Evolutionary conservation across 169 alveolate species (phyloP), one percentile per base, ranked within the genome.

Genomic region (Amoebophrya sp.): DNA sequence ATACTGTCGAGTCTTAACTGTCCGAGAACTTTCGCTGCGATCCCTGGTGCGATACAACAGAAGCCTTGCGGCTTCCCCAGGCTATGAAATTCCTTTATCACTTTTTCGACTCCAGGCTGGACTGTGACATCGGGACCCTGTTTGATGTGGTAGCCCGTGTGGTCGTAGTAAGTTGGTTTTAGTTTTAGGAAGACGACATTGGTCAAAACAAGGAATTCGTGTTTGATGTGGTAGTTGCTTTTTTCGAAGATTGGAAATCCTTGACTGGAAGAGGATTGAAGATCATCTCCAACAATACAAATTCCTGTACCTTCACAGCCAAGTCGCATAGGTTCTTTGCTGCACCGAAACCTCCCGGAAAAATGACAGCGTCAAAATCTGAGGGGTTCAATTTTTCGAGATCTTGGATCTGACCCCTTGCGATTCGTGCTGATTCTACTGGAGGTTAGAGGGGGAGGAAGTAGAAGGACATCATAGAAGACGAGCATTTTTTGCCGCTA

Each of bases 321-420:
- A 93, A 94, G 40, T 90, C 89, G 78, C 95, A 94, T 26, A 94
- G 92, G 83, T 94, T 94, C 90, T 94, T 95, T 41, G 97, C 97
- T 38, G 94, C 95, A 41, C 97, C 97, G 90, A 95, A 95, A 18
- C 97, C 97, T 65, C 97, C 97, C 53, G 97, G 97, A 53, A 95
- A 41, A 47, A 95, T 90, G 18, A 95, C 29, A 1, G 95, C 96
- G 91, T 95, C 94, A 65, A 38, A 95, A 3, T 93, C 93, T 6
- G 41, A 76, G 26, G 95, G 93, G 26, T 91, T 89, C 36, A 95
- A 93, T 0, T 78, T 41, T 33, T 89, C 53, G n/a, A 94, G 36
- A 78, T 94, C 94, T 76, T 78, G 89, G 1, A 94, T 92, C 26
- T 94, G 65, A 2, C 96, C 96, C 90, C 97, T 54, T 38, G 95